A percentile compares a stretch with the other conserved stretches of the same genome.
These are phyloP conservation scores for Acidomyces sp. DNA, from an alignment of 495 filamentous ascomycete genomes.

Conservation along the genomic window DNA sequence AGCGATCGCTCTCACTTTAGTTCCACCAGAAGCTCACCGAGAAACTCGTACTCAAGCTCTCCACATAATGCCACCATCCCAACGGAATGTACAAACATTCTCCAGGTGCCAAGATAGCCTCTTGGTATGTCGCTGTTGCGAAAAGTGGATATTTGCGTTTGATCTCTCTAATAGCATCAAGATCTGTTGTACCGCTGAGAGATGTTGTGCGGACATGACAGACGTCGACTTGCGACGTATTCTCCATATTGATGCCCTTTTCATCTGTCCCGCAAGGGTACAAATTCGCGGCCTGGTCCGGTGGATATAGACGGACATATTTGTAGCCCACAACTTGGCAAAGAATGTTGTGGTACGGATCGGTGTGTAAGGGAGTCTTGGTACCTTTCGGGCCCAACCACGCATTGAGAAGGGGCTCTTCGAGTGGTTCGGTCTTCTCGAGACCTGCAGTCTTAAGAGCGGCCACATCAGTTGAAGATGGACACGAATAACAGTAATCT, in stretches of 20 bases:
- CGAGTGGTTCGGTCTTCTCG: slow-evolving; percentile 13
- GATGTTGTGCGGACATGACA: neutral
- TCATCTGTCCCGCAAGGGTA: slow-evolving; percentile 55
- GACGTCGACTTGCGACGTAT: slow-evolving; percentile 69
- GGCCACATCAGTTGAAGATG: slow-evolving; percentile 17
- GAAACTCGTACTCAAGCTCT: slow-evolving; percentile 70
- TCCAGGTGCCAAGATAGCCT: slow-evolving; percentile 65
- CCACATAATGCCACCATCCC: slow-evolving; percentile 98
- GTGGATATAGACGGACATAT: slow-evolving; percentile 77
- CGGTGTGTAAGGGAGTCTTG: slow-evolving; percentile 83
- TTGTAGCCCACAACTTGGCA: slow-evolving; percentile 84
- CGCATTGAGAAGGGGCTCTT: slow-evolving; percentile 46
- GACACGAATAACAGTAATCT: slow-evolving; percentile 59
- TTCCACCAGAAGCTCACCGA: slow-evolving; percentile 99
- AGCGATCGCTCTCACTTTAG: too few relatives aligned
- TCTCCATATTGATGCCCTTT: slow-evolving; percentile 76
- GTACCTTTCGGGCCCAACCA: slow-evolving; percentile 87
- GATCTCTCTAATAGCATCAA: slow-evolving; percentile 9
- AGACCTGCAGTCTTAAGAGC: slow-evolving; percentile 26
- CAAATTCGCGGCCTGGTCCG: slow-evolving; percentile 43
- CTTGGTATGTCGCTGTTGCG: slow-evolving; percentile 50
- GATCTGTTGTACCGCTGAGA: neutral
- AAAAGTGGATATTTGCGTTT: slow-evolving; percentile 45
- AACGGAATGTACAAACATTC: slow-evolving; percentile 84
- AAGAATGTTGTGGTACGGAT: slow-evolving; percentile 87